Conservation (phyloP, 208 protist genomes). For the Leishmania martiniquensis region DNA sequence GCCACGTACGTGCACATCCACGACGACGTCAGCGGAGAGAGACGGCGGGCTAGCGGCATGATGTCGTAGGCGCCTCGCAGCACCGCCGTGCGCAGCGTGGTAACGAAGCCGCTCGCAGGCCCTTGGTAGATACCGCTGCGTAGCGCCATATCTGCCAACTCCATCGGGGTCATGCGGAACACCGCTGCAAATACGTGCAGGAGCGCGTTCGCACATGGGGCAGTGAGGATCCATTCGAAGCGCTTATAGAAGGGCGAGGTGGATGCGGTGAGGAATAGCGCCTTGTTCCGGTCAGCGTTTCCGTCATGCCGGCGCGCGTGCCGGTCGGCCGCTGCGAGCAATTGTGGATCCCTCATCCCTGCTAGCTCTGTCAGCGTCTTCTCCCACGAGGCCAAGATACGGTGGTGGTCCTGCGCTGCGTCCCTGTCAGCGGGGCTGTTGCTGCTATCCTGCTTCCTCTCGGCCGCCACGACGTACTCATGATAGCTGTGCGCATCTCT, state of each 20-base stretch:
- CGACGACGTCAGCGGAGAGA: conserved; percentile 58
- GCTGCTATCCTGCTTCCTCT: background rate
- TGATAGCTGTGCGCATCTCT: conserved; percentile 27
- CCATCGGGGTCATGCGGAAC: conserved; percentile 64
- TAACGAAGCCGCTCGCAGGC: conserved; percentile 43
- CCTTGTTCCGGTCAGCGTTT: background rate
- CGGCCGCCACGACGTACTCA: background rate
- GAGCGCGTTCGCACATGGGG: conserved; percentile 78
- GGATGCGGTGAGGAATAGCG: conserved; percentile 32
- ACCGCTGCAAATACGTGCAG: conserved; percentile 66
- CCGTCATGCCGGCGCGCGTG: conserved; percentile 26
- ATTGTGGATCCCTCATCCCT: conserved; percentile 15
- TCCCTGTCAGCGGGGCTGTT: background rate
- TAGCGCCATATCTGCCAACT: conserved; percentile 64
- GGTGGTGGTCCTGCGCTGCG: background rate
- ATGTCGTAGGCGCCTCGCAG: conserved; percentile 48
- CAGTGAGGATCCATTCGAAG: conserved; percentile 55
- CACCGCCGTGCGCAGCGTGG: conserved; percentile 42
- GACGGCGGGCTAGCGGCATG: conserved; percentile 70
- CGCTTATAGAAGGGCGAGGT: conserved; percentile 39
- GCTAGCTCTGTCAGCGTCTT: conserved; percentile 22
- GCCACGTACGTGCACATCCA: conserved; percentile 75
- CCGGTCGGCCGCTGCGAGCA: conserved; percentile 20
- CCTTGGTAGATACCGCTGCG: conserved; percentile 76
- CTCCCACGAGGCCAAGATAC: conserved; percentile 21